phyloP scores from a whole-genome alignment of 148 eudicot species.

The Salicornia ramosissima region DNA sequence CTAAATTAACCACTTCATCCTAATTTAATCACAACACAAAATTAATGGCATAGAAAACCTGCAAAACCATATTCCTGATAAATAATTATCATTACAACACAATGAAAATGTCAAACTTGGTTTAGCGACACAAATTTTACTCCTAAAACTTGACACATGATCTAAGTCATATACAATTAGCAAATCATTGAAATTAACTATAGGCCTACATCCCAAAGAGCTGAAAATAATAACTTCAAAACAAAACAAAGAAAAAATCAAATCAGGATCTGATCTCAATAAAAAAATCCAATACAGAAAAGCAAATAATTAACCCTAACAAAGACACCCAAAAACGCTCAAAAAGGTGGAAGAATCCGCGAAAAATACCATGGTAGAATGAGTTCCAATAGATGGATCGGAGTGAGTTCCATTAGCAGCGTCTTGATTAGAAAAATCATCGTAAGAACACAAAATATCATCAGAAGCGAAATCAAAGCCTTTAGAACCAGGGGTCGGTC shows the following conservation, averaged over 20 bases:
- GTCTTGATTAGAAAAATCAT: slow-evolving; percentile 58
- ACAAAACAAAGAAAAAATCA: not conserved
- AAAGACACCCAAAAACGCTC: not conserved
- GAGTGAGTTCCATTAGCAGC: slow-evolving; percentile 53
- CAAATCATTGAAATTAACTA: not conserved
- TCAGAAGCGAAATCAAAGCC: slow-evolving; percentile 79
- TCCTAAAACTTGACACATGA: no score
- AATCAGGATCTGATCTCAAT: not conserved
- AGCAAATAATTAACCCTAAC: not conserved
- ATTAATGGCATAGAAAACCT: not conserved
- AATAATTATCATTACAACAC: not conserved
- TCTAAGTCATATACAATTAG: no score
- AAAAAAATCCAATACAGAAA: not conserved
- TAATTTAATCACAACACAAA: not conserved
- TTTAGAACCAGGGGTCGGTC: slow-evolving; percentile 50
- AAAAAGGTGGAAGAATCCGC: not conserved
- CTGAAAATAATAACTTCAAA: not conserved
- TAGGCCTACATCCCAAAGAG: not conserved
- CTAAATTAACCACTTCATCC: not conserved
- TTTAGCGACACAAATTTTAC: not conserved
- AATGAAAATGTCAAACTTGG: not conserved
- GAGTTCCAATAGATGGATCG: slow-evolving; percentile 47
- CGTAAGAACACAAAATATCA: slow-evolving; percentile 89
- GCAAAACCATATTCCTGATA: not conserved
- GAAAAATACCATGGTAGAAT: slow-evolving; percentile 47